Evolutionary conservation across 2,329 filamentous ascomycete genomes (phyloP), one percentile per base, ranked within the genome.

Genomic region (Coniosporium tulheliwenetii): DNA sequence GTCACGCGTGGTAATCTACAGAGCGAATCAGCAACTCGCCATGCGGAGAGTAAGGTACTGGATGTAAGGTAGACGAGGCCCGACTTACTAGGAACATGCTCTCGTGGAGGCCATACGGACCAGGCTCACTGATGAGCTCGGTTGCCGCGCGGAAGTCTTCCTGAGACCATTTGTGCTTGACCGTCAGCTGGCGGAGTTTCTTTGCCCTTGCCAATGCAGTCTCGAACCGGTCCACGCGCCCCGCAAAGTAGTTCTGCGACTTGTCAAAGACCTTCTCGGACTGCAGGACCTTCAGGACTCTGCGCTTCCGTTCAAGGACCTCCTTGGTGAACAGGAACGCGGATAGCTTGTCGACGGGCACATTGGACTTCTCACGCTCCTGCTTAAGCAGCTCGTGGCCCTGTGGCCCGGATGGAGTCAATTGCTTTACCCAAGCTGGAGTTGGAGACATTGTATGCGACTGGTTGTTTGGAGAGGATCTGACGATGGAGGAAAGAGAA

Each of bases 231-330:
- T 82, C 79, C 19, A 74, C 68, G 36, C 82, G 67, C 35, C 81
- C 80, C 48, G 75, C 70, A 56, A 82, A 83, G 61, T 85, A 84
- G 55, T 85, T 85, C 47, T 81, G 76, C 2, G 76, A 76, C 63
- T 86, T 87, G 60, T 86, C 79, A 49, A 87, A 86, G 42, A 85
- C 70, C 40, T 74, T 72, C 43, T 87, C 79, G 0, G 67, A 57
- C 49, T 77, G 64, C 5, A 87, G 68, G n/a, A 84, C 68, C 38
- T 70, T 61, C 5, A 85, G 62, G 26, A 87, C 68, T 16, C 63
- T 64, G 2, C 71, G 61, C 50, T 79, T 77, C 36, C 72, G 67
- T 42, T 77, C 67, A 9, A 85, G 65, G 5, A 67, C 67, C 43
- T 79, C 70, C 50, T 75, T 74, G 15, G 78, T 81, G 58, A 82